These are phyloP conservation scores for Hypomyces rosellus DNA, from an alignment of 2,329 filamentous ascomycete species.

Conservation along the genomic window DNA sequence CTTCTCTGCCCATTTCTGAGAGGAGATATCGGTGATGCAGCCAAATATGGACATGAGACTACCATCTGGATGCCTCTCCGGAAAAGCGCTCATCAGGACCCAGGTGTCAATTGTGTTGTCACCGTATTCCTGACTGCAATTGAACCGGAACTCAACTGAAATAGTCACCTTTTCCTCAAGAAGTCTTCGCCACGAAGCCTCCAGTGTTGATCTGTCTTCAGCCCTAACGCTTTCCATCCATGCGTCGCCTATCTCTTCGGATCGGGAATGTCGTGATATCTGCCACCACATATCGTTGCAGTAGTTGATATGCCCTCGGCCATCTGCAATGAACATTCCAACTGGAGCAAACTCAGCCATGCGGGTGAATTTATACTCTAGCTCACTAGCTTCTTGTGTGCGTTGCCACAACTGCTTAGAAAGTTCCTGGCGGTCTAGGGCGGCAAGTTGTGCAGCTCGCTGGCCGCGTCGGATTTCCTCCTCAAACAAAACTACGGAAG, in stretches of 20 bases:
- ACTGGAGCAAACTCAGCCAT: constrained; percentile 83
- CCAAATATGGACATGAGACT: constrained; percentile 69
- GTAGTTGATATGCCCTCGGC: constrained; percentile 64
- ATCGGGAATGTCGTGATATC: constrained; percentile 60
- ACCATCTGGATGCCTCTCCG: constrained; percentile 59
- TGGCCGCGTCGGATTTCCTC: constrained; percentile 74
- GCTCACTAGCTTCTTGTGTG: constrained; percentile 56
- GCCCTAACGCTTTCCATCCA: constrained; percentile 69
- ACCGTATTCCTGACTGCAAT: constrained; percentile 56
- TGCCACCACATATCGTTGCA: constrained; percentile 76
- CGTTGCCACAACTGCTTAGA: constrained; percentile 65
- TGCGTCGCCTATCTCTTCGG: constrained; percentile 49
- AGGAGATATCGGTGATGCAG: constrained; percentile 77
- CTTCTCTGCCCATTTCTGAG: constrained; percentile 78
- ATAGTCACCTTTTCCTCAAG: constrained; percentile 56
- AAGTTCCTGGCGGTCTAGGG: constrained; percentile 69
- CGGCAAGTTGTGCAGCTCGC: constrained; percentile 65
- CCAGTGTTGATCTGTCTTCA: constrained; percentile 56
- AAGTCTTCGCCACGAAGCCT: constrained; percentile 56
- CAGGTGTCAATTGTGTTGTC: constrained; percentile 61
- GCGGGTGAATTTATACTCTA: constrained; percentile 72
- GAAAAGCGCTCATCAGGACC: constrained; percentile 71
- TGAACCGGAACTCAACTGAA: constrained; percentile 71
- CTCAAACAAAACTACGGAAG: constrained; percentile 75
- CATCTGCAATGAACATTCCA: constrained; percentile 78